Evolutionary conservation across 179 eudicot genomes (phyloP), one percentile per base, ranked within the genome.

Genomic region (Kewa caespitosa): DNA sequence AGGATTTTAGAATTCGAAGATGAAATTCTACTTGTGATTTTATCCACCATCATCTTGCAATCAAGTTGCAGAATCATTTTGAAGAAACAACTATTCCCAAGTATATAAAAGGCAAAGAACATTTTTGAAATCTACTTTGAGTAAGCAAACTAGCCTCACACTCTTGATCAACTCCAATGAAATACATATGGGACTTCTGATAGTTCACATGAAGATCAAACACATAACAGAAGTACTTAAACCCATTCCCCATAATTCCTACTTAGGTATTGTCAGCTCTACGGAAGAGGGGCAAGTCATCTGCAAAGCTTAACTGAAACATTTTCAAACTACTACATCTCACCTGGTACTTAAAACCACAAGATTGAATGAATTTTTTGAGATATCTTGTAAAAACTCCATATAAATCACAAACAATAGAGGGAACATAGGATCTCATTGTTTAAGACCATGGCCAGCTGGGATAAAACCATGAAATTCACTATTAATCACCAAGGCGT

Each of bases 201-300:
- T 15, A 12, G 18, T 46, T 46, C 62, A 55, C 28, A 6, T n/a
- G 13, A 3, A 55, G 28, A 12, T 30, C 18, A n/a, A 30, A 23
- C 30, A 10, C 8, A 3, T 18, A 10, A 27, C 30, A 10, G 18
- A 55, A 55, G 1, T 55, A 1, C 23, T 12, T 3, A 12, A 12
- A 2, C 23, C 30, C 10, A 1, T 55, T 12, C 2, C 1, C 27
- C 9, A 69, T 0, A 30, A 13, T 22, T 38, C 2, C 0, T 1
- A 69, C 60, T 2, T 37, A 69, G 8, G 4, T 0, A 1, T 25
- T 1, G 11, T 69, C 28, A 4, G 59, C 57, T 37, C 32, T 69
- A 33, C 60, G 46, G n/a, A 69, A 69, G 2, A 69, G 37, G 17
- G 46, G 30, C 3, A 69, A 39, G 13, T 69, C 73, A 48, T 69